phyloP scores from a whole-genome alignment of 257 asterid species.

The Solanum lignicaule region DNA sequence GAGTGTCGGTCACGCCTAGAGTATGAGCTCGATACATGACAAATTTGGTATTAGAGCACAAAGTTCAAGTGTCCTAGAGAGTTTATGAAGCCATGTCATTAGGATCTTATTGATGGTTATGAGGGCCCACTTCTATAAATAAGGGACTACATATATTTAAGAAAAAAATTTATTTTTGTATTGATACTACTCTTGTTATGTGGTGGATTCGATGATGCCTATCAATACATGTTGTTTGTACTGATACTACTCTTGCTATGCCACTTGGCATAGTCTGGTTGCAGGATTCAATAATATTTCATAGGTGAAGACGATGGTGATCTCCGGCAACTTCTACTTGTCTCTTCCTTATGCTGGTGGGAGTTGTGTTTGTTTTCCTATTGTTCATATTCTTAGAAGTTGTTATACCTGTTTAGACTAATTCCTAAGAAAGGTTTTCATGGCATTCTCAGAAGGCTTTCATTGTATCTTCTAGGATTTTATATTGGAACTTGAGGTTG shows the following conservation, averaged over 20 bases:
- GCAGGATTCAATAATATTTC: neutral
- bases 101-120: neutral
- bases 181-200: neutral
- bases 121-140: neutral
- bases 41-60: accelerated
- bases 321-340: neutral
- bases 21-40: neutral
- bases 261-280: neutral
- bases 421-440: neutral
- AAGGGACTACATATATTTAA: neutral
- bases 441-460: neutral
- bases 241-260: neutral
- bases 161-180: neutral
- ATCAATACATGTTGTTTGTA: neutral
- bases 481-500: neutral
- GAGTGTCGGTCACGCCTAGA: neutral
- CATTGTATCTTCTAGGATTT: neutral
- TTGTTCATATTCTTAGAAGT: too few species aligned
- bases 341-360: neutral
- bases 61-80: neutral
- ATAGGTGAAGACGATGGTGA: neutral
- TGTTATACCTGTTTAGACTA: neutral
- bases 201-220: neutral
- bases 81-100: too few species aligned
- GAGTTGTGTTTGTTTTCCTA: neutral